Percentiles rank a stretch among this genome's conserved stretches.
These are phyloP conservation scores for Albatrellus ellisii DNA, from an alignment of 768 basidiomycete genomes.

Conservation along the genomic window DNA sequence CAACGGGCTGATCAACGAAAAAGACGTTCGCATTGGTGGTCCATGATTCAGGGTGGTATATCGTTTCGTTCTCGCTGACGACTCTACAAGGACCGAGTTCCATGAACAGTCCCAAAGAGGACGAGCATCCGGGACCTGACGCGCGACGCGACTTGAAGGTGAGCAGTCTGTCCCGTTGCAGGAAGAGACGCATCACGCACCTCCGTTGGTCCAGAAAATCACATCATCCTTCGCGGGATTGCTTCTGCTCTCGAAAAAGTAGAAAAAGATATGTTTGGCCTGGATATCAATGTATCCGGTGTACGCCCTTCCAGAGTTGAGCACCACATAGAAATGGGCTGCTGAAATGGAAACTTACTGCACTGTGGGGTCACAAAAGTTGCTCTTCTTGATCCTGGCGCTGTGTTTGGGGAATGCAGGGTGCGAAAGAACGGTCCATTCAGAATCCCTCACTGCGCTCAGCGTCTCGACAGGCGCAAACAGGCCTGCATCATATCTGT, in stretches of 20 bases:
- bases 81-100: constrained; percentile 58
- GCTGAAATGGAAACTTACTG: constrained; percentile 13
- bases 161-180: neutral
- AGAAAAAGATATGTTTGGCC: constrained; percentile 57
- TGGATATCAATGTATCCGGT: constrained; percentile 59
- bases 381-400: constrained; percentile 28
- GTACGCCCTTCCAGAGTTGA: too few species aligned
- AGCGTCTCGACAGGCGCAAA: constrained; percentile 6
- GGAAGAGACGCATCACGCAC: constrained; percentile 5
- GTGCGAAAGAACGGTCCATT: constrained; percentile 28
- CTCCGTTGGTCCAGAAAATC: constrained; percentile 27
- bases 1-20: constrained; percentile 30
- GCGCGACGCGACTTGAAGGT: constrained; percentile 12
- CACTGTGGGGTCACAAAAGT: constrained; percentile 31
- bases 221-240: constrained; percentile 21
- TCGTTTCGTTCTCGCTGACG: constrained; percentile 29
- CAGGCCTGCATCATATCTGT: neutral
- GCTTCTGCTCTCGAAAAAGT: constrained; percentile 37
- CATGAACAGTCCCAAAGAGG: constrained; percentile 28
- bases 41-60: constrained; percentile 50
- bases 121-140: constrained; percentile 16
- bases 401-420: constrained; percentile 31
- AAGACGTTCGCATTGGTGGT: constrained; percentile 50
- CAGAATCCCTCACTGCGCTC: constrained; percentile 15
- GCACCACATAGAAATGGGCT: too few species aligned